Evolutionary conservation across 2,329 filamentous ascomycete species (phyloP).

Genomic region (Fusarium coffeatum): DNA sequence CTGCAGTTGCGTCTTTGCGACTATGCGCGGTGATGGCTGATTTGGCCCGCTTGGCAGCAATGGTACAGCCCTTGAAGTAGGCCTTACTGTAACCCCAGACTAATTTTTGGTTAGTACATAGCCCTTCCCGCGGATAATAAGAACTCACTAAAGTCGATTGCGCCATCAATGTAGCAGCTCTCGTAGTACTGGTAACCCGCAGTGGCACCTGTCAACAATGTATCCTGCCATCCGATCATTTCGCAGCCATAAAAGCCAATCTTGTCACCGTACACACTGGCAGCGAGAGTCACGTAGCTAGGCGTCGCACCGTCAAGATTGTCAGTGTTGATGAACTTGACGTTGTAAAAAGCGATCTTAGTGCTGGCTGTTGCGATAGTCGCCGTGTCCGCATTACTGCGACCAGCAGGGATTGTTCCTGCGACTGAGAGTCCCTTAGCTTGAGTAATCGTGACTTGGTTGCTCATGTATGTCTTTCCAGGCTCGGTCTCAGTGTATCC

Average conservation of each 20-base stretch:
- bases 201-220: constrained; percentile 32
- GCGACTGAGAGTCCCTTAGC: constrained; percentile 33
- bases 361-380: constrained; percentile 44
- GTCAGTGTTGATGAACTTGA: constrained; percentile 56
- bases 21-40: constrained; percentile 46
- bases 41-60: constrained; percentile 32
- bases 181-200: constrained; percentile 39
- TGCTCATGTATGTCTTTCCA: constrained; percentile 59
- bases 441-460: constrained; percentile 64
- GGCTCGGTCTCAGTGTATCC: constrained; percentile 58
- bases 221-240: constrained; percentile 40
- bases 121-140: accelerated
- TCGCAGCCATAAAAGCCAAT: constrained; percentile 55
- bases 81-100: constrained; percentile 44
- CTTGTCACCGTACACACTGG: constrained; percentile 51
- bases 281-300: constrained; percentile 38
- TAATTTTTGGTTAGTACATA: neutral
- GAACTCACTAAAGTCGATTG: constrained; percentile 30
- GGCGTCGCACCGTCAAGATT: constrained; percentile 30
- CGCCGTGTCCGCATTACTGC: constrained; percentile 41
- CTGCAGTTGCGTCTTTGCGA: constrained; percentile 43
- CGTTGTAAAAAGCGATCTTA: constrained; percentile 56
- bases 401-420: constrained; percentile 43
- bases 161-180: constrained; percentile 34
- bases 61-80: constrained; percentile 42